Percentiles rank a stretch among this genome's conserved stretches.
phyloP scores from a whole-genome alignment of 108 stramenopile genomes.

The Conticribra weissflogii region DNA sequence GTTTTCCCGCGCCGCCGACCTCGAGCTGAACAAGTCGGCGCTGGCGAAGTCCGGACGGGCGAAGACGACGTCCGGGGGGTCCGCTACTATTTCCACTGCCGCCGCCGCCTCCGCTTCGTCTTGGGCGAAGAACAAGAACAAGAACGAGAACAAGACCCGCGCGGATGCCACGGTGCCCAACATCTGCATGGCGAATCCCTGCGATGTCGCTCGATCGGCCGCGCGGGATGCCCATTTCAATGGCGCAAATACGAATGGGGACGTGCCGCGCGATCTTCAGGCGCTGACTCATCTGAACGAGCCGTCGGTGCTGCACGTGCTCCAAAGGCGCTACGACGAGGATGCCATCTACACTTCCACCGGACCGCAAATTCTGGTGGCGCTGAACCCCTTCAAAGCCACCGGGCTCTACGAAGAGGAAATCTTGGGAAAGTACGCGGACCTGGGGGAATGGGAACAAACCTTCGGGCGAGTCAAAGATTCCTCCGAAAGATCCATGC shows the following conservation, averaged over 20 bases:
- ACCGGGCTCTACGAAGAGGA: conserved; percentile 63
- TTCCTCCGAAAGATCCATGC: conserved; percentile 30
- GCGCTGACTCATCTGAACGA: conserved; percentile 85
- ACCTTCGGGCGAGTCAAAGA: background rate
- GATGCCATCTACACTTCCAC: conserved; percentile 92
- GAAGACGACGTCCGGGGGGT: background rate
- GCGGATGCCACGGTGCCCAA: background rate
- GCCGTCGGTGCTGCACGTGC: conserved; percentile 80
- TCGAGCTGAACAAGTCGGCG: too few relatives aligned
- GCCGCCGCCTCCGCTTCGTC: background rate
- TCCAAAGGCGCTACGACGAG: conserved; percentile 73
- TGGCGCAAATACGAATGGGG: background rate
- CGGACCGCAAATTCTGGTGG: conserved; percentile 87
- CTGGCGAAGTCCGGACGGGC: too few relatives aligned
- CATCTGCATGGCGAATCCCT: background rate
- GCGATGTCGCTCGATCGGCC: too few relatives aligned
- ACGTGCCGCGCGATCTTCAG: conserved; percentile 65
- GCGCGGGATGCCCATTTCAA: too few relatives aligned
- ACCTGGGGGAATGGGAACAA: conserved; percentile 37
- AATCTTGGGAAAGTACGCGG: background rate
- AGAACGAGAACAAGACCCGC: too few relatives aligned
- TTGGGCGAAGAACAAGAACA: background rate
- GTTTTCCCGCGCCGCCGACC: background rate
- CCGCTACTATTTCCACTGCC: background rate
- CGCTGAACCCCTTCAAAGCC: conserved; percentile 93